Evolutionary conservation across 2,329 filamentous ascomycete genomes (phyloP).

Genomic region (Diaporthe destruens): DNA sequence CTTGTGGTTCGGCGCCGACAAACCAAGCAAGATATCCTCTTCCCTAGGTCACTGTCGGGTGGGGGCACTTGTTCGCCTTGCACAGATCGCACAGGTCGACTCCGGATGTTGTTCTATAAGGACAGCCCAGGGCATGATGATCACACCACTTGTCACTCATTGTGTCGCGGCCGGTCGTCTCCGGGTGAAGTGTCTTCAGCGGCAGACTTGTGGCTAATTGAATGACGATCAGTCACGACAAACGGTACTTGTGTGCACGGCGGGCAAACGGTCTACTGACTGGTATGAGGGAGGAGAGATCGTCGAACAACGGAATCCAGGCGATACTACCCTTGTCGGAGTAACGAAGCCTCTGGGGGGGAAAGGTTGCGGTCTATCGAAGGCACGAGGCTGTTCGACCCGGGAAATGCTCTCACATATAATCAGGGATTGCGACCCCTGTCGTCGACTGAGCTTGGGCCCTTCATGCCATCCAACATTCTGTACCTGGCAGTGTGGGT

Average conservation of each 20-base stretch:
- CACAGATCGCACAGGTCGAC: conserved; percentile 39
- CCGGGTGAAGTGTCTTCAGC: not conserved
- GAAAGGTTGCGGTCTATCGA: conserved; percentile 7
- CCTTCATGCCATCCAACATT: conserved; percentile 28
- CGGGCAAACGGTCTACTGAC: not conserved
- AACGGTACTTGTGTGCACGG: not conserved
- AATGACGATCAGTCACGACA: conserved; percentile 1
- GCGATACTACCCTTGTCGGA: not conserved
- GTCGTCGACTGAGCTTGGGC: conserved; percentile 37
- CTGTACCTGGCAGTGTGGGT: conserved; percentile 33
- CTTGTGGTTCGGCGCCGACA: not conserved
- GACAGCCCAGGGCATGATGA: conserved; percentile 40
- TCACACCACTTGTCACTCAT: conserved; percentile 40
- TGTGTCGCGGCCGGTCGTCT: not conserved
- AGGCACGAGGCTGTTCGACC: conserved; percentile 11
- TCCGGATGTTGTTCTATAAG: conserved; percentile 35
- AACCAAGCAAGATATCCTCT: not conserved
- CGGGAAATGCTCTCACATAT: conserved; percentile 22
- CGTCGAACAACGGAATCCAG: not conserved
- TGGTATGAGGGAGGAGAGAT: not conserved
- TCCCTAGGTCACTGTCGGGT: conserved; percentile 13
- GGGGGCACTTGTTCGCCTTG: conserved; percentile 33
- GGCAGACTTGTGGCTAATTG: not conserved
- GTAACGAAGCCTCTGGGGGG: conserved; percentile 15
- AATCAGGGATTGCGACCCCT: conserved; percentile 38